Evolutionary conservation across 495 filamentous ascomycete species (phyloP), one percentile per base, ranked within the genome.

Genomic region (Penicillium tannophilum): DNA sequence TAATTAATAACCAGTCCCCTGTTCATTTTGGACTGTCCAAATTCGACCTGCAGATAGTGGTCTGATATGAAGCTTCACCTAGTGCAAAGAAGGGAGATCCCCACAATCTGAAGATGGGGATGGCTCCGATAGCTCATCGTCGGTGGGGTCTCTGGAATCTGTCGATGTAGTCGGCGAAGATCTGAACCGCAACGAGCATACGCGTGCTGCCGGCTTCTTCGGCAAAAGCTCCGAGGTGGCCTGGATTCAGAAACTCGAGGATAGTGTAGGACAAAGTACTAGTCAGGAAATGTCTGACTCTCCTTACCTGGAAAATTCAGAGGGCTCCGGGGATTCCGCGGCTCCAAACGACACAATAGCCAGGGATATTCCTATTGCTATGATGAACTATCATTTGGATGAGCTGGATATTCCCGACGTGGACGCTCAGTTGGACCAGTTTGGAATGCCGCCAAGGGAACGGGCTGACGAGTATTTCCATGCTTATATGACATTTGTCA

Each of bases 141-240:
- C 51, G 14, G 70, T 80, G 24, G 85, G 83, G 16, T 89, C 87
- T 4, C 79, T 81, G 4, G 77, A 81, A 20, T 82, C 78, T 1
- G 59, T 86, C 9, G 87, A 88, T 63, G 59, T 76, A 5, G 74
- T 87, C 17, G 73, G 82, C 8, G 82, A 88, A 58, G 87, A 89
- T 56, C 62, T 82, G 12, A 84, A 85, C 61, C 77, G 75, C 6
- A 82, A 68, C 44, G 78, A 80, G 43, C 70, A 69, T n/a, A 69
- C 76, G 20, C 66, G 78, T 10, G 74, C 78, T 0, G 81, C 79
- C n/a, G 86, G 86, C 0, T 88, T 81, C 65, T 75, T 86, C 55
- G 86, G 86, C n/a, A 87, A 87, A 60, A 85, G 77, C 48, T 88
- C 86, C 0, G 85, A 86, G 39, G 67, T 87, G 17, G 66, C 75